Conservation (phyloP, 306 rosid genomes). For the Lablab purpureus region DNA sequence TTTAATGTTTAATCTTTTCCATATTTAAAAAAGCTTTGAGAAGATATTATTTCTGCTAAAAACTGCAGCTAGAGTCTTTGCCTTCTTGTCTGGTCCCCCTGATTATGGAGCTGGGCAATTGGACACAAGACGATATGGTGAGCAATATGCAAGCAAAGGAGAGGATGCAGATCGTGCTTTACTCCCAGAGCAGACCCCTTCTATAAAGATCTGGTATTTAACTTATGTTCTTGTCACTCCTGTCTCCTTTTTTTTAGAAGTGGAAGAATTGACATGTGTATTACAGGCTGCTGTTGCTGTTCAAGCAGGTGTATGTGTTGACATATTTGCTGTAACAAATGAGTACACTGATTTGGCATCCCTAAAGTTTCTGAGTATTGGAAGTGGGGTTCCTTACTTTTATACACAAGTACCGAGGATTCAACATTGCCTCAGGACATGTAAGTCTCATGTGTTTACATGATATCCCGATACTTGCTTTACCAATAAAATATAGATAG, state of each 20-base stretch:
- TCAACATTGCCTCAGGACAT: slow-evolving; percentile 98
- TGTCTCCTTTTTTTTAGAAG: slow-evolving; percentile 37
- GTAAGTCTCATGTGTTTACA: slow-evolving; percentile 58
- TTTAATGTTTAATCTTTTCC: slow-evolving; percentile 16
- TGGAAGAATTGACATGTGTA: slow-evolving; percentile 53
- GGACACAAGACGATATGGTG: slow-evolving; percentile 95
- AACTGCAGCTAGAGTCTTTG: slow-evolving; percentile 90
- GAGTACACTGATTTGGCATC: slow-evolving; percentile 98
- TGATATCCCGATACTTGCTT: slow-evolving; percentile 34
- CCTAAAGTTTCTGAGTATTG: slow-evolving; percentile 86
- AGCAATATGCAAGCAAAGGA: slow-evolving; percentile 98
- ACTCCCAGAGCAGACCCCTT: slow-evolving; percentile 98
- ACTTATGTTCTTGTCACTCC: slow-evolving; percentile 31
- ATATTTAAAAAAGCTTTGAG: slow-evolving; percentile 41
- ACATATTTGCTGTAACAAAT: slow-evolving; percentile 95
- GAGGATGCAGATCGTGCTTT: slow-evolving; percentile 98
- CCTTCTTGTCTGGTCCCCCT: slow-evolving; percentile 93
- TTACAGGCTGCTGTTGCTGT: slow-evolving; percentile 96
- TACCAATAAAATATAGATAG: slow-evolving; percentile 38
- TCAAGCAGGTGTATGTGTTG: slow-evolving; percentile 98
- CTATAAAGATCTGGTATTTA: slow-evolving; percentile 86
- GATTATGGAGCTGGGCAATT: slow-evolving; percentile 96
- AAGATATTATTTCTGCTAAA: slow-evolving; percentile 48
- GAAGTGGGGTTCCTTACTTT: slow-evolving; percentile 91
- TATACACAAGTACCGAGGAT: slow-evolving; percentile 85